A percentile compares a stretch with the other conserved stretches of the same genome.
Conservation (phyloP, 176 grass and related monocot species). For the Phragmites australis region DNA sequence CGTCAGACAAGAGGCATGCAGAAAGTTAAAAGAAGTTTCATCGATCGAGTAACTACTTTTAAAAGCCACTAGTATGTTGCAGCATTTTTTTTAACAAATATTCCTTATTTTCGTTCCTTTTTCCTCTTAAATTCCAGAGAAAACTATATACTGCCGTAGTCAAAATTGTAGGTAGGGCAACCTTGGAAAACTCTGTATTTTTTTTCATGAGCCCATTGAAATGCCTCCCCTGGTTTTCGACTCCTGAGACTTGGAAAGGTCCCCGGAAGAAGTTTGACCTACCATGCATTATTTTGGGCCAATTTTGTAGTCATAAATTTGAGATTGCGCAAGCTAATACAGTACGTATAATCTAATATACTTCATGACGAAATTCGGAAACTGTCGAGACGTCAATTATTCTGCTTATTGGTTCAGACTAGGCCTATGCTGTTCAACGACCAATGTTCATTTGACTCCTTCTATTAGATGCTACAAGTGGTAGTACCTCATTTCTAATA, state of each 20-base stretch:
- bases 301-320: slow-evolving; percentile 10
- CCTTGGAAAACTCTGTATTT: neutral
- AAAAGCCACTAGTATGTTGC: too few species aligned
- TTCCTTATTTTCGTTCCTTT: neutral
- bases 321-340: neutral
- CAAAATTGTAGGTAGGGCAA: slow-evolving; percentile 1
- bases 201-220: neutral
- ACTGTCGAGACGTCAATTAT: neutral
- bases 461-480: neutral
- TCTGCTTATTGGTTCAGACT: neutral
- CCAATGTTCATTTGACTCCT: slow-evolving; percentile 1
- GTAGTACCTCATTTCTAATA: neutral
- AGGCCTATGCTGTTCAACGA: slow-evolving; percentile 13
- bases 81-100: neutral
- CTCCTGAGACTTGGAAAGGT: neutral
- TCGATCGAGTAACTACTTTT: too few species aligned
- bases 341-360: neutral
- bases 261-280: slow-evolving; percentile 21
- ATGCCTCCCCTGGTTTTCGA: slow-evolving; percentile 44
- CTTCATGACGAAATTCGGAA: neutral
- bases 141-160: neutral
- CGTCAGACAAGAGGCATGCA: too few species aligned
- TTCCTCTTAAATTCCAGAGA: neutral
- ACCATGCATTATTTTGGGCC: slow-evolving; percentile 16
- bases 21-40: too few species aligned